phyloP scores from a whole-genome alignment of 1,284 basidiomycete genomes.

The Melampsora americana region DNA sequence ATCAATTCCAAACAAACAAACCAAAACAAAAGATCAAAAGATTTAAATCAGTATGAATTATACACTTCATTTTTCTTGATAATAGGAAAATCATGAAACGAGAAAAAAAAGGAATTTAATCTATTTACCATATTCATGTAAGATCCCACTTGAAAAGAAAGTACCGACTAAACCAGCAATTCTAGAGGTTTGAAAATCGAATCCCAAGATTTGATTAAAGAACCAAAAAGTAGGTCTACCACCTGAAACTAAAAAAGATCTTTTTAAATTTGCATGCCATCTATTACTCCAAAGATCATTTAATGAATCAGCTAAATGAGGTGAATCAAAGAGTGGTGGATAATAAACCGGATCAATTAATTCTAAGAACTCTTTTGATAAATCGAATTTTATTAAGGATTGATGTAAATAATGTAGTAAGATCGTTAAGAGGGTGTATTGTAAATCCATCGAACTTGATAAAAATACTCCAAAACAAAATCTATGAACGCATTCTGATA shows the following conservation, averaged over 20 bases:
- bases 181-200: background rate
- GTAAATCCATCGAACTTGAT: background rate
- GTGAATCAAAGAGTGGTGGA: background rate
- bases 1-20: too few relatives aligned
- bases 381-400: background rate
- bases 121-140: background rate
- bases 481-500: background rate
- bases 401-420: background rate
- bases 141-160: background rate
- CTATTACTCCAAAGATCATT: background rate
- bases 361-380: background rate
- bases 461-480: background rate
- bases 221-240: slow-evolving; percentile 2
- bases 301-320: background rate
- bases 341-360: background rate
- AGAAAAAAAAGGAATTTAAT: too few relatives aligned
- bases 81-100: too few relatives aligned
- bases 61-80: too few relatives aligned
- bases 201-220: background rate
- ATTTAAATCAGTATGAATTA: too few relatives aligned
- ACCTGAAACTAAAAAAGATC: background rate
- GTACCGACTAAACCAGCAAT: background rate
- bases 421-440: background rate
- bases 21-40: too few relatives aligned
- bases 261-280: background rate